Base-by-base conservation (phyloP, 2,329 filamentous ascomycete species). In the Pestalotiopsis sp. region DNA sequence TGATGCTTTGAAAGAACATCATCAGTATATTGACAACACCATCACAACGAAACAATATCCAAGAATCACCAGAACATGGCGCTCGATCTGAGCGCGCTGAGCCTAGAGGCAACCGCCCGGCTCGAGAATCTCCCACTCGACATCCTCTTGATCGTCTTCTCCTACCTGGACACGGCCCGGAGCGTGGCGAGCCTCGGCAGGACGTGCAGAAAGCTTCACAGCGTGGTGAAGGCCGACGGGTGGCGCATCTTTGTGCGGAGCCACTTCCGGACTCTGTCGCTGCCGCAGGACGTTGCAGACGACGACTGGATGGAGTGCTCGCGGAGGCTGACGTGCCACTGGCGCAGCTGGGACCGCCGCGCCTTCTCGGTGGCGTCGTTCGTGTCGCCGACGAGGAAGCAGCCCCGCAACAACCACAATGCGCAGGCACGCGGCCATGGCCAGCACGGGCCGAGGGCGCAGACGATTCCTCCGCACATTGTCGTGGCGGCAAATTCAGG, bases 331-430 rank as follows among this genome's bases (percentile, higher is more conserved):
- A 87, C 86, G 0, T 84, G 83, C 71, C 82, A 87, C 67, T 82
- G 84, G 36, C 81, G 85, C 5, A 85, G 84, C 72, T 89, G 86
- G 87, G 86, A 88, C 63, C 82, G 80, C 65, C 81, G 85, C 1
- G 77, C 81, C 0, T 72, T 84, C 49, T 72, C 76, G 6, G 75
- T 72, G n/a, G 68, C 63, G 13, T 67, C 20, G 4, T 76, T 71
- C 58, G 70, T 76, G 36, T 74, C 79, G 20, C 65, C 69, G 59
- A 73, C 74, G 67, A 68, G 71, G 69, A 65, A 69, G 59, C 69
- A 66, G 49, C 70, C 70, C 13, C 72, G 72, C 23, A 68, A 69
- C 0, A 66, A 61, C 20, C 69, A 70, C 17, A 11, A 63, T 45
- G 61, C 14, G 14, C 45, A 52, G 4, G 14, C 7, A 20, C 45